phyloP scores from a whole-genome alignment of 129 eudicot genomes.

The Flaveria bidentis region DNA sequence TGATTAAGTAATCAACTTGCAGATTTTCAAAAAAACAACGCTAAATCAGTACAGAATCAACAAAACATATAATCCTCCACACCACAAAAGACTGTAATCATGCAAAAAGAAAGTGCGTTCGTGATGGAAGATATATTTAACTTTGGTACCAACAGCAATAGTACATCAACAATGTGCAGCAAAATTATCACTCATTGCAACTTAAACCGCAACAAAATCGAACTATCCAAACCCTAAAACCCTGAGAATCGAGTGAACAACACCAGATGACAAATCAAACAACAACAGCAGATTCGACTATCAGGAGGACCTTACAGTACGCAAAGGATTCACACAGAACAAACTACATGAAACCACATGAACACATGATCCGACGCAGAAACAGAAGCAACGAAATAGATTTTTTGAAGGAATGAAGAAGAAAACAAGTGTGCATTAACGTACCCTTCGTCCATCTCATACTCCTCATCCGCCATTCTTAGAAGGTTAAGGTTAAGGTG shows the following conservation, averaged over 20 bases:
- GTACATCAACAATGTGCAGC: not conserved
- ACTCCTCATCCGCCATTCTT: slow-evolving; percentile 78
- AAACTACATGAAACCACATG: not conserved
- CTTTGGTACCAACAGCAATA: not conserved
- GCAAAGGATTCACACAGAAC: not conserved
- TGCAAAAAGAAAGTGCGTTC: too few species aligned
- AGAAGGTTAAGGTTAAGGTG: not conserved
- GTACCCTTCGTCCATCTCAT: slow-evolving; percentile 76
- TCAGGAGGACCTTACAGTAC: not conserved
- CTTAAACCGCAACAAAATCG: not conserved
- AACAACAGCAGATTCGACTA: not conserved
- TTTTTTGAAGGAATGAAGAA: not conserved
- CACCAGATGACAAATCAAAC: not conserved
- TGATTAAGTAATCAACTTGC: too few species aligned
- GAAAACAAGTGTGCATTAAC: not conserved
- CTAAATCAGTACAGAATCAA: not conserved
- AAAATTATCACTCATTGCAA: not conserved
- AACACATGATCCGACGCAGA: not conserved
- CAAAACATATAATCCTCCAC: not conserved
- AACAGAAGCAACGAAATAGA: not conserved
- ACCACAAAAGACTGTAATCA: too few species aligned
- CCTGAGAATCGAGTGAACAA: not conserved
- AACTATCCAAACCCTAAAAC: not conserved
- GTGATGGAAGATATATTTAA: not conserved
- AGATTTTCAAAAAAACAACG: too few species aligned